Evolutionary conservation across 2,329 filamentous ascomycete genomes (phyloP).

Genomic region (Harringtonia lauricola): DNA sequence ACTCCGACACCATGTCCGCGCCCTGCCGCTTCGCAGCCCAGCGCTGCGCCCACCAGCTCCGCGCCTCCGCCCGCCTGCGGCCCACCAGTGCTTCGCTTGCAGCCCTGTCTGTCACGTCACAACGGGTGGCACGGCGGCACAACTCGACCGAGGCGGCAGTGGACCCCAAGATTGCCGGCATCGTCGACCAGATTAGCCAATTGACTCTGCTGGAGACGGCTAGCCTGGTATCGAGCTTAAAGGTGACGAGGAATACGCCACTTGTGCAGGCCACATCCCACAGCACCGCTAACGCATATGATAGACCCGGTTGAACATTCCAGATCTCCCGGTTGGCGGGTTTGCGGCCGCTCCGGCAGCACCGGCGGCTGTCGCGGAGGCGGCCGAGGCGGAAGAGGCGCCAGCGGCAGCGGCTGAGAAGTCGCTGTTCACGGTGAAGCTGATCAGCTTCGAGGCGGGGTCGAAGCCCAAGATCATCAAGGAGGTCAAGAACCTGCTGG

Average conservation of each 20-base stretch:
- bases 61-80: constrained; percentile 34
- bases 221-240: constrained; percentile 86
- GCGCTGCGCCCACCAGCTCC: constrained; percentile 53
- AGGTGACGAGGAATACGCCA: constrained; percentile 53
- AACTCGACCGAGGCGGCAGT: constrained; percentile 70
- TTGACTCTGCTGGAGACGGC: constrained; percentile 96
- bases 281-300: too few relatives aligned
- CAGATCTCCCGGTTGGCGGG: constrained; percentile 88
- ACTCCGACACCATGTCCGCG: constrained; percentile 40
- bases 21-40: constrained; percentile 53
- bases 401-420: constrained; percentile 87
- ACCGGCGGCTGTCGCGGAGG: constrained; percentile 49
- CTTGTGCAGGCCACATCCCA: too few relatives aligned
- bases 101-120: constrained; percentile 22
- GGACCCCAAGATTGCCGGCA: constrained; percentile 86
- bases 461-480: constrained; percentile 99
- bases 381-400: constrained; percentile 76
- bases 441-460: constrained; percentile 75
- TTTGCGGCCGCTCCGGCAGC: constrained; percentile 58
- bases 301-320: constrained; percentile 90
- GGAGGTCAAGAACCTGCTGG: constrained; percentile 94
- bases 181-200: constrained; percentile 98
- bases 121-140: constrained; percentile 60
- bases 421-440: constrained; percentile 93
- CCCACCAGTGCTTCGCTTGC: constrained; percentile 27